Percentiles rank a stretch among this genome's conserved stretches.
phyloP scores from a whole-genome alignment of 106 monocot species.

The Dendrobium officinale region DNA sequence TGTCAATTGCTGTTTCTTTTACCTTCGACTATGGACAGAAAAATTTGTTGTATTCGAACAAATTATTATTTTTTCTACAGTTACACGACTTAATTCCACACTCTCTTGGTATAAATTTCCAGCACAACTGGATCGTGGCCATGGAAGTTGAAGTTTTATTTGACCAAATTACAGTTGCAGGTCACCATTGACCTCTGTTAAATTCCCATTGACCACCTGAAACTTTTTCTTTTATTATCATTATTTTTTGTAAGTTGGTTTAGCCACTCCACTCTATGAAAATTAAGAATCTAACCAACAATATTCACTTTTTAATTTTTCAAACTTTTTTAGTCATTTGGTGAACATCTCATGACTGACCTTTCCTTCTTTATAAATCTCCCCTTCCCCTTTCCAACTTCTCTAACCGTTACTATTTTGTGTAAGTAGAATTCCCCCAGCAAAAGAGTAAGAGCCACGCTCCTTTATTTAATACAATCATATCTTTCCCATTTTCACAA shows the following conservation, averaged over 20 bases:
- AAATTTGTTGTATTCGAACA: too few relatives aligned
- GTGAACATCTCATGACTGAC: background rate
- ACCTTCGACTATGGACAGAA: too few relatives aligned
- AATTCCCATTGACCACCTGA: background rate
- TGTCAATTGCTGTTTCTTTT: too few relatives aligned
- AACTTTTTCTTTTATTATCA: background rate
- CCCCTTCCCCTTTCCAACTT: constrained; percentile 6
- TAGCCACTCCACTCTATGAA: background rate
- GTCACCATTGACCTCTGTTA: background rate
- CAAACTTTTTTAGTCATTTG: background rate
- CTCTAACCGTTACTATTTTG: background rate
- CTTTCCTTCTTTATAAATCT: constrained; percentile 4
- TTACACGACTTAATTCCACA: background rate
- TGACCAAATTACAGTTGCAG: background rate
- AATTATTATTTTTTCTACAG: background rate
- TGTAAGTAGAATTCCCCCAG: background rate
- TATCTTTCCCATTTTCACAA: background rate
- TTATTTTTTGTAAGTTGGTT: background rate
- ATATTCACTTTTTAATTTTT: background rate
- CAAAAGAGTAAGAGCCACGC: background rate
- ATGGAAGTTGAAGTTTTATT: background rate
- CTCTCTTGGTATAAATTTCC: background rate
- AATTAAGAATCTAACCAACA: background rate
- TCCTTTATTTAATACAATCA: background rate
- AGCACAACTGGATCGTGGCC: background rate